Percentiles rank a stretch among this genome's conserved stretches.
Conservation (phyloP, 768 basidiomycete genomes). For the Boletus pseudopeckii region DNA sequence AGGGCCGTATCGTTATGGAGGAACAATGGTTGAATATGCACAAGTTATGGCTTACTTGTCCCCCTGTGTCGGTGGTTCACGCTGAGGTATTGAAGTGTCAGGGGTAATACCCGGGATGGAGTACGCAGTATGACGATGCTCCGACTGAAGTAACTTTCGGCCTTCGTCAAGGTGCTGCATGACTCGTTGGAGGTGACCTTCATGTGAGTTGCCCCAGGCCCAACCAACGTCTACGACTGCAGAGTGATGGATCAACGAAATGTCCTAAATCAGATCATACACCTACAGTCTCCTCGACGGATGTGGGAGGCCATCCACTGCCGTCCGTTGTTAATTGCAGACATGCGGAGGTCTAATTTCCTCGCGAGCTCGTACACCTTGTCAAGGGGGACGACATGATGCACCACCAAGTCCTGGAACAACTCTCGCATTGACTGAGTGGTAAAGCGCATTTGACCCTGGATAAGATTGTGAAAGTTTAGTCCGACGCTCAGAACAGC, state of each 20-base stretch:
- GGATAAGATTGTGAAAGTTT: not conserved
- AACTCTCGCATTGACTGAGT: slow-evolving; percentile 13
- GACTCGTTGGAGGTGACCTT: slow-evolving; percentile 34
- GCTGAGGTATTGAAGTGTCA: slow-evolving; percentile 9
- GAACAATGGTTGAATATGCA: not conserved
- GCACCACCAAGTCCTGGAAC: slow-evolving; percentile 24
- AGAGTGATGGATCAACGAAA: not conserved
- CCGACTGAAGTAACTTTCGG: slow-evolving; percentile 23
- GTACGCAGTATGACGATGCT: slow-evolving; percentile 13
- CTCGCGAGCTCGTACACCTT: slow-evolving; percentile 24
- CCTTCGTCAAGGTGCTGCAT: slow-evolving; percentile 30
- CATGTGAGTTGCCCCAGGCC: slow-evolving; percentile 30
- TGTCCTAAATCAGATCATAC: not conserved
- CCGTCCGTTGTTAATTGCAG: slow-evolving; percentile 24
- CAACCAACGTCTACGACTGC: slow-evolving; percentile 30
- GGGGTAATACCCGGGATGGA: slow-evolving; percentile 14
- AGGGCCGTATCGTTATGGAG: not conserved
- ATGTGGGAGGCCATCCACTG: slow-evolving; percentile 39
- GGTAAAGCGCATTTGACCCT: slow-evolving; percentile 29
- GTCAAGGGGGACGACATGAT: slow-evolving; percentile 24
- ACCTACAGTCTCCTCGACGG: slow-evolving; percentile 39
- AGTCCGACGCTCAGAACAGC: not conserved
- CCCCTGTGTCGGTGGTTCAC: slow-evolving; percentile 14
- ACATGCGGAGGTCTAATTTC: slow-evolving; percentile 23
- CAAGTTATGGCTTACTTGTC: slow-evolving; percentile 14